Base-by-base conservation (phyloP, 495 filamentous ascomycete species). In the Penicillium steckii region DNA sequence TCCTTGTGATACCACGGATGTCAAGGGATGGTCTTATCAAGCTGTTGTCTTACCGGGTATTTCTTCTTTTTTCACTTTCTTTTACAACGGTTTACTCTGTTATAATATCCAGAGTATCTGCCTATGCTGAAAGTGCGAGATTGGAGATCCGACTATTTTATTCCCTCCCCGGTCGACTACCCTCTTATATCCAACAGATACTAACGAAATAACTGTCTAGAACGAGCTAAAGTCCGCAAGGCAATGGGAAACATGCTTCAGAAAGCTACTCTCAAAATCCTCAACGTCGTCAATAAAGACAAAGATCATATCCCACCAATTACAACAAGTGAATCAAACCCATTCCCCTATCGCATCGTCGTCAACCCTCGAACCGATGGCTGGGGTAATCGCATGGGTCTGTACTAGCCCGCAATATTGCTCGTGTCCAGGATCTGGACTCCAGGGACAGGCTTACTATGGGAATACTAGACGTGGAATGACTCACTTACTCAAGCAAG, bases 301-400 rank as follows among this genome's bases (percentile, higher is more conserved):
- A 96, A 95, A 67, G 90, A 96, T 62, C 94, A 98, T 71, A 96
- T 98, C 61, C 94, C 94, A 24, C 95, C 94, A 42, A 97, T 98
- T 51, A 97, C 91, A 21, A 93, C 89, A 7, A 92, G 83, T 60
- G 91, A 96, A 25, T 76, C 85, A 41, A 97, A 97, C 63, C 92
- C 95, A 0, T 98, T 98, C 65, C 93, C 94, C 3, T 97, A 96
- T 67, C 84, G 89, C 53, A 95, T 98, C 64, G 78, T 89, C 19
- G 79, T 97, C 27, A 91, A 93, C 55, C 89, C 88, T 13, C 85
- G 87, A 38, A 76, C 78, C 15, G 87, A 90, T 56, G 80, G 85
- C 32, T 95, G 91, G 90, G 87, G 88, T 15, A 84, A 83, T 56
- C 77, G 87, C 21, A 88, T 94, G 58, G 87, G 88, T 24, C 82